Evolutionary conservation across 2,329 filamentous ascomycete species (phyloP), one percentile per base, ranked within the genome.

Genomic region (Neonectria punicea): DNA sequence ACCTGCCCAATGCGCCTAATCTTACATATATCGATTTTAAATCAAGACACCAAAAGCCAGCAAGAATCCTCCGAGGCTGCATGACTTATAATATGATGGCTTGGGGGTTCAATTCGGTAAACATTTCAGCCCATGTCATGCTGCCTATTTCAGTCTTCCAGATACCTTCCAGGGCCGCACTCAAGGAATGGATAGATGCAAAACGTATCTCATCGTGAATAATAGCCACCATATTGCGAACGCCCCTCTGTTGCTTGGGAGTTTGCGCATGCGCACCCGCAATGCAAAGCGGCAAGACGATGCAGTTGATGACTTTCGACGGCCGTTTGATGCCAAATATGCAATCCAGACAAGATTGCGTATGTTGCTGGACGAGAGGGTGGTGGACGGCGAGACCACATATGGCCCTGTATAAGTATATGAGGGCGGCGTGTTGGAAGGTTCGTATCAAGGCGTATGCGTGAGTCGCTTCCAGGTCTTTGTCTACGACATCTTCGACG

Each of bases 401-500:
- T 3, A 83, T 71, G 18, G 80, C 80, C 39, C 81, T 74, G 57
- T 83, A 83, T 1, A 83, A 71, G 60, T 81, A 83, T 7, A 83
- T 79, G 6, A 81, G 76, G 0, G 79, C 81, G 0, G 79, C 73
- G 32, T 81, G 79, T 16, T 80, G 79, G 51, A 83, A 83, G 1
- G 80, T 76, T 0, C 77, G 72, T 57, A 80, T 81, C 1, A 81
- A 74, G 0, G 75, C 74, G n/a, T 76, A 77, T 0, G 79, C 74
- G 43, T 79, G 75, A 4, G 76, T 77, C 0, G 71, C 74, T n/a
- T 79, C 74, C 3, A 74, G 65, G n/a, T 76, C 74, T 13, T 58
- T 53, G 4, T 71, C 64, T 1, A 53, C n/a, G 0, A 61, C n/a
- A 1, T 63, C 11, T 49, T 62, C n/a, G 58, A 10, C 0, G 51